Conservation (phyloP, 2,329 filamentous ascomycete species). For the Lachnellula cervina region DNA sequence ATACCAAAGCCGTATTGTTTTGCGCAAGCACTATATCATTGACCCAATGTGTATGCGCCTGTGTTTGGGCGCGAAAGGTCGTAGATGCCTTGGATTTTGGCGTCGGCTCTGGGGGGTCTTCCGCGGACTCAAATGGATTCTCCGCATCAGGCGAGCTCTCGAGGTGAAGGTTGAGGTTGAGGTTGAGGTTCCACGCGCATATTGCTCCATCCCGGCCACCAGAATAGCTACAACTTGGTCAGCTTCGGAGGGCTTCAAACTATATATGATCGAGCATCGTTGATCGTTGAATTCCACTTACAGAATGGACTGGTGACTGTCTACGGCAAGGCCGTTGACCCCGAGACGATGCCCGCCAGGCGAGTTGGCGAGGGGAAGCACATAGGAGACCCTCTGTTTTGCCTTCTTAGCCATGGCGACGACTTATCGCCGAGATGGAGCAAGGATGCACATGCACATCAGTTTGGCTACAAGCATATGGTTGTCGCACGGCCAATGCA, state of each 20-base stretch:
- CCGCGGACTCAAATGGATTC: constrained; percentile 30
- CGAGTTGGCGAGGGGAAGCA: constrained; percentile 68
- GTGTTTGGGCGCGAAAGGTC: constrained; percentile 56
- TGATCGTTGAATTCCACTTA: constrained; percentile 37
- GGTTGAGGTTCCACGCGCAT: constrained; percentile 88
- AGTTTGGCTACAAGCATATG: neutral
- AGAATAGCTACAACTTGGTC: constrained; percentile 68
- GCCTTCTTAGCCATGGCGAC: constrained; percentile 49
- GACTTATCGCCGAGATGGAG: constrained; percentile 3
- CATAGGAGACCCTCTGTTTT: constrained; percentile 67
- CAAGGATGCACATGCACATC: constrained; percentile 2
- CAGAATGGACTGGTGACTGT: constrained; percentile 78
- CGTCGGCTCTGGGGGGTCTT: constrained; percentile 27
- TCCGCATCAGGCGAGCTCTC: constrained; percentile 26
- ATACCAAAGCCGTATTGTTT: constrained; percentile 61
- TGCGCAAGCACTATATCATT: constrained; percentile 67
- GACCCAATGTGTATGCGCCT: constrained; percentile 75
- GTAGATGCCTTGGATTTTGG: constrained; percentile 44
- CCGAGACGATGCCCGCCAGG: constrained; percentile 85
- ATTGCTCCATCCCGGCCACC: constrained; percentile 92
- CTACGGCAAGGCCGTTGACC: constrained; percentile 90
- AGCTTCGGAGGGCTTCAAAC: constrained; percentile 4
- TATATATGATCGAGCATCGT: constrained; percentile 1
- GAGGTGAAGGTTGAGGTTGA: constrained; percentile 52
- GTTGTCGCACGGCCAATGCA: neutral